Conservation (phyloP, 2,329 filamentous ascomycete genomes). For the Dryadomyces quercivorus region DNA sequence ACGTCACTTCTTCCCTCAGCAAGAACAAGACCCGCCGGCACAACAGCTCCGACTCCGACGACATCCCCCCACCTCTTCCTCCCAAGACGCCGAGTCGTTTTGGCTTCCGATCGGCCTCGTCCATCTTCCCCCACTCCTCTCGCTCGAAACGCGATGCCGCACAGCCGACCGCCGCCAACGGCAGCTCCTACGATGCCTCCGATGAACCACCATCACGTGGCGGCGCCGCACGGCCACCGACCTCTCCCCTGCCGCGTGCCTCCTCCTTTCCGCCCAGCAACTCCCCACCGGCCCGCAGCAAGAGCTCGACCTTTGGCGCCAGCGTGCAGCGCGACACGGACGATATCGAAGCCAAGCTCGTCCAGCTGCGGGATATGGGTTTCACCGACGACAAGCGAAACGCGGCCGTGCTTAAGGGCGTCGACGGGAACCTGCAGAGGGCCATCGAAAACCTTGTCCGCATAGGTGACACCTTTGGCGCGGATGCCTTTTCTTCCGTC, state of each 20-base stretch:
- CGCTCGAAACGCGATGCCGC: slow-evolving; percentile 42
- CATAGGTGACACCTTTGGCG: slow-evolving; percentile 51
- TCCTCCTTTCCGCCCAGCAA: slow-evolving; percentile 14
- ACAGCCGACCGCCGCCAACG: slow-evolving; percentile 13
- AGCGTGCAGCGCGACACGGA: slow-evolving; percentile 40
- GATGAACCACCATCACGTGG: slow-evolving; percentile 6
- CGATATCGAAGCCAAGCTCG: slow-evolving; percentile 64
- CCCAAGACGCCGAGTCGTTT: slow-evolving; percentile 54
- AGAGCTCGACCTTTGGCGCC: slow-evolving; percentile 59
- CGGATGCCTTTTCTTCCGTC: slow-evolving; percentile 25
- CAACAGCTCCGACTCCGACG: slow-evolving; percentile 40
- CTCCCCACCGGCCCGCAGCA: slow-evolving; percentile 35
- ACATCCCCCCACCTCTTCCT: slow-evolving; percentile 48
- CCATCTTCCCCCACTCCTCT: slow-evolving; percentile 52
- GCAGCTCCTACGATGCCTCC: slow-evolving; percentile 7
- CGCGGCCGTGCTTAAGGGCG: slow-evolving; percentile 62
- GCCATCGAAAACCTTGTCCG: slow-evolving; percentile 76
- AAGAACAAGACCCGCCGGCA: slow-evolving; percentile 17
- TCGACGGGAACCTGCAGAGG: slow-evolving; percentile 75
- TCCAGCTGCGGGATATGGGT: slow-evolving; percentile 76
- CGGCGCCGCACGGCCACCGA: slow-evolving; percentile 19
- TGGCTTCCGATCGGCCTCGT: slow-evolving; percentile 47
- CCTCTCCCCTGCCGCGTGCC: slow-evolving; percentile 16
- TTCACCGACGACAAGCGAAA: slow-evolving; percentile 79
- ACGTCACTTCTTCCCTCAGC: slow-evolving; percentile 46